Conservation (phyloP, 2,329 filamentous ascomycete species). For the Colletotrichum eremochloae region DNA sequence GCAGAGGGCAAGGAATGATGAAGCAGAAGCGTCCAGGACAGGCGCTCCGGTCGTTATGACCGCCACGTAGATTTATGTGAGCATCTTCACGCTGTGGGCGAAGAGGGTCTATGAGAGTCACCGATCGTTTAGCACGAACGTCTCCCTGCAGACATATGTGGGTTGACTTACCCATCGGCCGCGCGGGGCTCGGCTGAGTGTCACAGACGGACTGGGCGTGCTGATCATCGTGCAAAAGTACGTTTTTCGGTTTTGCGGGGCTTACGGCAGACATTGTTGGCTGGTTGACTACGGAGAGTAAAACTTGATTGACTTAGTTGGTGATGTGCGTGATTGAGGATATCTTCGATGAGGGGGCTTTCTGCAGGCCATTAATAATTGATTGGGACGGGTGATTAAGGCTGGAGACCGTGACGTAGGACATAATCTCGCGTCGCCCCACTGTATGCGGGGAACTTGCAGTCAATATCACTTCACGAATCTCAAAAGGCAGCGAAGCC, state of each 20-base stretch:
- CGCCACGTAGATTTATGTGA: background rate
- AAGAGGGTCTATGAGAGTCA: background rate
- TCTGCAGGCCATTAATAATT: too few species aligned
- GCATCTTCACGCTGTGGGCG: background rate
- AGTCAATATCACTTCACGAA: too few species aligned
- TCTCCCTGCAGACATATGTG: background rate
- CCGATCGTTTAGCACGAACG: background rate
- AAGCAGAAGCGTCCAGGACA: constrained; percentile 56
- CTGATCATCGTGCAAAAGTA: background rate
- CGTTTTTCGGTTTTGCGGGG: background rate
- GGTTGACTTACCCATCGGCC: background rate
- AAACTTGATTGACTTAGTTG: background rate
- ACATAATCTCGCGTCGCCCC: too few species aligned
- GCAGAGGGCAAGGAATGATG: constrained; percentile 54
- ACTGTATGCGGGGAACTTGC: too few species aligned
- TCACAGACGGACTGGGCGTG: background rate
- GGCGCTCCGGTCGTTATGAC: background rate
- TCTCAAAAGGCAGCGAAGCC: too few species aligned
- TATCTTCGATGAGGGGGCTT: too few species aligned
- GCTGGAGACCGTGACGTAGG: too few species aligned
- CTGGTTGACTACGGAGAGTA: too few species aligned
- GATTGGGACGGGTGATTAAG: too few species aligned
- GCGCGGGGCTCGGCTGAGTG: background rate
- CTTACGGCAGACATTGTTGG: background rate
- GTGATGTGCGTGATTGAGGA: background rate